Evolutionary conservation across 2,329 filamentous ascomycete species (phyloP), one percentile per base, ranked within the genome.

Genomic region (Aspergillus niger): DNA sequence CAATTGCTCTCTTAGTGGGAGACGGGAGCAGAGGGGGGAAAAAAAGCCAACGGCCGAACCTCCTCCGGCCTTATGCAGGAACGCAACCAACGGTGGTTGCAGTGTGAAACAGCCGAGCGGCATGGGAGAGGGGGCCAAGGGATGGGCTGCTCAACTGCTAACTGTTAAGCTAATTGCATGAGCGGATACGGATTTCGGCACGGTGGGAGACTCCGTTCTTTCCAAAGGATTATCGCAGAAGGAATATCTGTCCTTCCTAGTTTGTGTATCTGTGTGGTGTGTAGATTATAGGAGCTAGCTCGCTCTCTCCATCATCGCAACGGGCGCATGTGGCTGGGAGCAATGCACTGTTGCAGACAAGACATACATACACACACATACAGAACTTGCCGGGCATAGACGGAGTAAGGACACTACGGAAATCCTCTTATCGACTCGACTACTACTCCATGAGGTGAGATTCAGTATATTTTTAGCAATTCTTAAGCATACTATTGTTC

Each of bases 81-180:
- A 59, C 57, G 44, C 50, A 47, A 28, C 53, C 41, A 55, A 32
- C 53, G 50, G 49, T 55, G 50, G 50, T 64, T 60, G 60, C 62
- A 62, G 30, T 50, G 24, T 64, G 62, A 64, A 64, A 64, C 62
- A 58, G 36, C 49, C 55, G 57, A 61, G 48, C 57, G 50, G 55
- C 26, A 55, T 55, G 39, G 39, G 32, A 36, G 32, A 11, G 22
- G 39, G 38, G 39, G 52, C 52, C 48, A 44, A 53, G 28, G 15
- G 41, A 15, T n/a, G 24, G 32, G 5, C 10, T 44, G 20, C 22
- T 39, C 26, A 30, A 30, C 28, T 38, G 26, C 7, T 52, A 43
- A 43, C 36, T 52, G 50, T 24, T 52, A 22, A 15, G 17, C 20
- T 49, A 28, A 22, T 28, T 49, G 32, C 32, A 44, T 17, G 15